Conservation (phyloP, 352 stramenopile species). For the Phytophthora sp. region DNA sequence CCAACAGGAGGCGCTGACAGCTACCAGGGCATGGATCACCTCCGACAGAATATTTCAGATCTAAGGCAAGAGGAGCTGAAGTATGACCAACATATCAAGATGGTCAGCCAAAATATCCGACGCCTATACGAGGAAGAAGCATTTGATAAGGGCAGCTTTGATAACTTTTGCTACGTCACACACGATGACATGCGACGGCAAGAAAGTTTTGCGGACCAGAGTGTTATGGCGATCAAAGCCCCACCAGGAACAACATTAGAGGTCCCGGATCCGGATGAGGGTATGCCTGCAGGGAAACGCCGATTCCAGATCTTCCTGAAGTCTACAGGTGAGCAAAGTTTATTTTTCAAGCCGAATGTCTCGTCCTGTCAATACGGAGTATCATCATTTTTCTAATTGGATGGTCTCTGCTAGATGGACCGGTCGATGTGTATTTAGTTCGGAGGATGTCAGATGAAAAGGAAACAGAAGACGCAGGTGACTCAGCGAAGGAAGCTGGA, state of each 20-base stretch:
- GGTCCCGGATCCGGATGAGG: constrained; percentile 94
- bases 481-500: constrained; percentile 19
- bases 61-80: constrained; percentile 84
- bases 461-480: constrained; percentile 26
- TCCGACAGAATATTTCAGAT: constrained; percentile 81
- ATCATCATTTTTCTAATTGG: background rate
- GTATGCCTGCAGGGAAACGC: constrained; percentile 87
- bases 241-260: constrained; percentile 94
- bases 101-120: constrained; percentile 81
- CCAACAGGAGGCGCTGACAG: constrained; percentile 50
- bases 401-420: constrained; percentile 56
- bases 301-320: constrained; percentile 96
- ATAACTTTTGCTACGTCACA: constrained; percentile 87
- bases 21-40: constrained; percentile 72
- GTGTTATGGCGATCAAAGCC: constrained; percentile 95
- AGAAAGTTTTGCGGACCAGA: constrained; percentile 86
- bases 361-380: background rate
- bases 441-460: constrained; percentile 59
- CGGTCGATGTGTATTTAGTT: constrained; percentile 92
- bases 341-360: background rate
- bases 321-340: constrained; percentile 59
- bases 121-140: constrained; percentile 85
- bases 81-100: constrained; percentile 87
- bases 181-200: constrained; percentile 90
- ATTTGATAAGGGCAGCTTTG: constrained; percentile 76